Conservation (phyloP, 176 grass and related monocot genomes). For the Cocos nucifera region DNA sequence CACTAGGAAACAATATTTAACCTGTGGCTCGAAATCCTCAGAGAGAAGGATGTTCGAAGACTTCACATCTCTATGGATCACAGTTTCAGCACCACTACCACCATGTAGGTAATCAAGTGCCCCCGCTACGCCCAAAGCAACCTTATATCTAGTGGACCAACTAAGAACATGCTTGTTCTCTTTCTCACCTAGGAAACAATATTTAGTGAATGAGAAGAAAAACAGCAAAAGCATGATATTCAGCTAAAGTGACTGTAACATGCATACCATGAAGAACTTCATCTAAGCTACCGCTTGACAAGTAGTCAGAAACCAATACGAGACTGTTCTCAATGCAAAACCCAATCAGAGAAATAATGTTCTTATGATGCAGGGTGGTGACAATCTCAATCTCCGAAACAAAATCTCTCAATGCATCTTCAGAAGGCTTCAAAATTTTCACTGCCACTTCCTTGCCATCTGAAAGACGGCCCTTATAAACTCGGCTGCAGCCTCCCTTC, state of each 20-base stretch:
- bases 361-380: conserved; percentile 60
- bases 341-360: conserved; percentile 60
- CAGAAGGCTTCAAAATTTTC: conserved; percentile 77
- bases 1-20: conserved; percentile 18
- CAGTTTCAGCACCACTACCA: conserved; percentile 35
- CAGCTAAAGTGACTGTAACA: background rate
- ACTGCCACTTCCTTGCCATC: conserved; percentile 56
- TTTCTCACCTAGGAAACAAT: conserved; percentile 28
- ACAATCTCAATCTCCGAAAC: conserved; percentile 63
- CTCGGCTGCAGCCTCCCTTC: conserved; percentile 80
- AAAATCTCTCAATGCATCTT: conserved; percentile 70
- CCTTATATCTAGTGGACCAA: conserved; percentile 71
- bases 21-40: conserved; percentile 68
- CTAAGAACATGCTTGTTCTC: conserved; percentile 35
- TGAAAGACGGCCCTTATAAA: conserved; percentile 58
- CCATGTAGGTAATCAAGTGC: conserved; percentile 81
- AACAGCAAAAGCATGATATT: no score
- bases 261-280: conserved; percentile 69
- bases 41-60: conserved; percentile 96
- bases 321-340: conserved; percentile 85
- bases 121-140: conserved; percentile 59
- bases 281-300: conserved; percentile 77
- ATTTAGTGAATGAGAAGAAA: no score
- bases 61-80: conserved; percentile 91
- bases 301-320: conserved; percentile 78